These are phyloP conservation scores for Pleomassaria siparia DNA, from an alignment of 2,329 filamentous ascomycete genomes.

Conservation along the genomic window DNA sequence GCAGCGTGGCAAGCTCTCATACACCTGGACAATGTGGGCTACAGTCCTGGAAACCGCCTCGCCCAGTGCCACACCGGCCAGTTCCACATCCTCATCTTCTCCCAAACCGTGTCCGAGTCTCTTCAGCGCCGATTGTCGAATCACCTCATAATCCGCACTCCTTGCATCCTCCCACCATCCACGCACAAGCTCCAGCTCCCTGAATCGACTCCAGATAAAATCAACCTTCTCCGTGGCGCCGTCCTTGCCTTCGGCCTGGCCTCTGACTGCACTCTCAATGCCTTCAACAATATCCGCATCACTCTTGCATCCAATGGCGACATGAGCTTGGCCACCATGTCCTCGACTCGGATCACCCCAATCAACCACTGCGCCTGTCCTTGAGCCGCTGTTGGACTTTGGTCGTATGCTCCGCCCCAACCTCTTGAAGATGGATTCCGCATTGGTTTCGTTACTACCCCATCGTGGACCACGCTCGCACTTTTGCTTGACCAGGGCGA, in stretches of 20 bases:
- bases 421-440: constrained; percentile 87
- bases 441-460: constrained; percentile 76
- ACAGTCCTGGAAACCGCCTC: constrained; percentile 54
- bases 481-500: constrained; percentile 93
- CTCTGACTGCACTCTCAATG: constrained; percentile 55
- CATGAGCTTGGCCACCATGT: constrained; percentile 58
- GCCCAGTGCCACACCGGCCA: constrained; percentile 41
- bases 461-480: constrained; percentile 88
- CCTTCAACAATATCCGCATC: constrained; percentile 61
- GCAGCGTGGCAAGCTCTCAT: constrained; percentile 58
- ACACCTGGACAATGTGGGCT: constrained; percentile 54
- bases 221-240: constrained; percentile 58
- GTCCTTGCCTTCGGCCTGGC: constrained; percentile 44
- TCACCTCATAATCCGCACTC: constrained; percentile 33
- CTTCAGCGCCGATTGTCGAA: constrained; percentile 29
- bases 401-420: constrained; percentile 60
- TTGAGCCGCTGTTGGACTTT: constrained; percentile 42
- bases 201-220: constrained; percentile 64
- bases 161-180: constrained; percentile 62
- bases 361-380: constrained; percentile 77
- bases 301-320: constrained; percentile 57
- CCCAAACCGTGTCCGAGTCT: constrained; percentile 21
- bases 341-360: constrained; percentile 78
- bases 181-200: constrained; percentile 61
- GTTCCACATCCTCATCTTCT: constrained; percentile 20